These are phyloP conservation scores for Dalechampia spathulata DNA, from an alignment of 441 rosid species.

Conservation along the genomic window DNA sequence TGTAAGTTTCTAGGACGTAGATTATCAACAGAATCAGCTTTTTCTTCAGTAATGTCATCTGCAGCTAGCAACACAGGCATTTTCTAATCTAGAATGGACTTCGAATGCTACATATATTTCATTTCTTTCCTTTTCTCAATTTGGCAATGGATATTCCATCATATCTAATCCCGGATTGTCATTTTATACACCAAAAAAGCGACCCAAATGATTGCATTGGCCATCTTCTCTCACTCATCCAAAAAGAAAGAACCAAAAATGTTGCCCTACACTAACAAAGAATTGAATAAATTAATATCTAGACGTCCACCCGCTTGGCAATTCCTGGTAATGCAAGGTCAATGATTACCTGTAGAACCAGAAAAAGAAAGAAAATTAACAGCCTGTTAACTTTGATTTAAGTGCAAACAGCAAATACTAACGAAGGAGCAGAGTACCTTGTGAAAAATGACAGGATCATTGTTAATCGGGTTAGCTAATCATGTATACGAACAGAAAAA, in stretches of 20 bases:
- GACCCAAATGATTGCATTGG: slow-evolving; percentile 32
- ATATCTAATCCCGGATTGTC: slow-evolving; percentile 19
- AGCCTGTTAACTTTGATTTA: slow-evolving; percentile 2
- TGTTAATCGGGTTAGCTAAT: slow-evolving; percentile 18
- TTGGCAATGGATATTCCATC: slow-evolving; percentile 30
- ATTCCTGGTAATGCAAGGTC: slow-evolving; percentile 29
- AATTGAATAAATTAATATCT: slow-evolving; percentile 40
- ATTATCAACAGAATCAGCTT: too few species aligned
- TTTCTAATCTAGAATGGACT: too few species aligned
- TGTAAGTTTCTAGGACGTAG: too few species aligned
- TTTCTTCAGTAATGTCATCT: too few species aligned
- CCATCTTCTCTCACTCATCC: slow-evolving; percentile 24
- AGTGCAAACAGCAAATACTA: slow-evolving; percentile 7
- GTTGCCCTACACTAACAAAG: slow-evolving; percentile 40
- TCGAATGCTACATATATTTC: too few species aligned
- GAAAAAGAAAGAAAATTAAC: slow-evolving; percentile 18
- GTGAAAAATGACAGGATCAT: slow-evolving; percentile 13
- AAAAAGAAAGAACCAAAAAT: slow-evolving; percentile 17
- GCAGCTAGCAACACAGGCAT: too few species aligned
- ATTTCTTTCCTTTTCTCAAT: background rate
- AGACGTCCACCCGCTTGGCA: slow-evolving; percentile 38
- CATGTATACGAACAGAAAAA: slow-evolving; percentile 15
- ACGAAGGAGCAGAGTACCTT: slow-evolving; percentile 27
- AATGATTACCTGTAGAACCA: slow-evolving; percentile 11
- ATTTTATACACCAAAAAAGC: slow-evolving; percentile 20